A percentile compares a stretch with the other conserved stretches of the same genome.
Evolutionary conservation across 2,329 filamentous ascomycete genomes (phyloP).

Genomic region (Colletotrichum chrysophilum): DNA sequence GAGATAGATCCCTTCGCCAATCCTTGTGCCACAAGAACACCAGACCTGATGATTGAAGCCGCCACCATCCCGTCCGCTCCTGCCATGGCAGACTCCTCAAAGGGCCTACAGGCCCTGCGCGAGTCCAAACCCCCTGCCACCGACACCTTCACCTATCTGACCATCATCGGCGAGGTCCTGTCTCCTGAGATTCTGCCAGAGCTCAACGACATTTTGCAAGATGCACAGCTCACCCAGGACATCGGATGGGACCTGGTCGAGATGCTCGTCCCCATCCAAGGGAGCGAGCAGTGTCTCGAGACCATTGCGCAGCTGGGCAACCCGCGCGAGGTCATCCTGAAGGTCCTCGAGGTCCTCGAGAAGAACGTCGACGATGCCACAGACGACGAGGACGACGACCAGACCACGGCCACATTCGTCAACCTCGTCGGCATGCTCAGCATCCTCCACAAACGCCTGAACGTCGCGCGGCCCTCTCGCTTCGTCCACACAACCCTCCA

Average conservation of each 20-base stretch:
- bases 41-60: constrained; percentile 20
- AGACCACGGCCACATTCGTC: constrained; percentile 62
- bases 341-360: constrained; percentile 76
- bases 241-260: constrained; percentile 88
- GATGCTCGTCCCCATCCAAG: constrained; percentile 71
- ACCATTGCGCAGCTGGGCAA: constrained; percentile 80
- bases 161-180: constrained; percentile 77
- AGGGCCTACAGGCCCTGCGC: constrained; percentile 49
- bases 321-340: constrained; percentile 81
- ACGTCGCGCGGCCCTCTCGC: constrained; percentile 78
- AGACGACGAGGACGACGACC: constrained; percentile 40
- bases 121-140: constrained; percentile 57
- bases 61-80: not conserved
- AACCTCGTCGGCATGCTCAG: constrained; percentile 73
- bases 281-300: constrained; percentile 73
- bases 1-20: not conserved
- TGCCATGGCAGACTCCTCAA: constrained; percentile 34
- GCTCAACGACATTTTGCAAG: constrained; percentile 72
- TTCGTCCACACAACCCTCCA: constrained; percentile 81
- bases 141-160: constrained; percentile 79
- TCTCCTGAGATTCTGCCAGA: constrained; percentile 69
- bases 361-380: constrained; percentile 49
- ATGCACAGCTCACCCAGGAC: constrained; percentile 71
- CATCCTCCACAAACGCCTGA: constrained; percentile 75
- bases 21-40: not conserved